phyloP scores from a whole-genome alignment of 805 yeast species.

The Candida peoriensis region DNA sequence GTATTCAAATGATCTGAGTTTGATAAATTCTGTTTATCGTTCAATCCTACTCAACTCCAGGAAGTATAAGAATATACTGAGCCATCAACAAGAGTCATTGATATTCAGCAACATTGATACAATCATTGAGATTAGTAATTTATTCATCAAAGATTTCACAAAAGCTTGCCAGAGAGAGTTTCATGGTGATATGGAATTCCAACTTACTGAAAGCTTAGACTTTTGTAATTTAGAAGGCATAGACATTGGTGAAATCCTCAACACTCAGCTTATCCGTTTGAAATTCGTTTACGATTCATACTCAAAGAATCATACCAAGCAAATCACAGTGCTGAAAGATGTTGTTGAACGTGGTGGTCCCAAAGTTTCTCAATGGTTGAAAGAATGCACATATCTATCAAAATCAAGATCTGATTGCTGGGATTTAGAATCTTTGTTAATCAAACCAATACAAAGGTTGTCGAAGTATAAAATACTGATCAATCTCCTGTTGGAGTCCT shows the following conservation, averaged over 20 bases:
- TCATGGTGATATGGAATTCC: constrained; percentile 4
- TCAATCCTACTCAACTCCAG: constrained; percentile 26
- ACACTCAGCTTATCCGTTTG: constrained; percentile 27
- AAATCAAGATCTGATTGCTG: constrained; percentile 21
- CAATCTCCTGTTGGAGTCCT: constrained; percentile 12
- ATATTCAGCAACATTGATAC: constrained; percentile 41
- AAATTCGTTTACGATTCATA: constrained; percentile 31
- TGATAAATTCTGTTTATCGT: constrained; percentile 29
- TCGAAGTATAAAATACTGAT: constrained; percentile 18
- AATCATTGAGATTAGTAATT: constrained; percentile 31
- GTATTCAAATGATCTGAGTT: constrained; percentile 26
- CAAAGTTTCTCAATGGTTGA: constrained; percentile 29
- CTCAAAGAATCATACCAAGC: constrained; percentile 26
- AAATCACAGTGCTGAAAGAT: constrained; percentile 22
- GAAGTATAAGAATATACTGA: constrained; percentile 27
- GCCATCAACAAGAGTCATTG: constrained; percentile 30
- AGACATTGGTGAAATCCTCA: constrained; percentile 27
- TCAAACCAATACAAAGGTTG: constrained; percentile 29
- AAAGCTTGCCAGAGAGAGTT: constrained; percentile 2
- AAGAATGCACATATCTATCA: constrained; percentile 26
- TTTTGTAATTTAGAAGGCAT: constrained; percentile 11
- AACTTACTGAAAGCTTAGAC: constrained; percentile 8
- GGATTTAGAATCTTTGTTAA: constrained; percentile 27
- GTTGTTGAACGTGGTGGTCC: constrained; percentile 16
- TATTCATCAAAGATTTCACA: constrained; percentile 22